Evolutionary conservation across 2,329 filamentous ascomycete species (phyloP), one percentile per base, ranked within the genome.

Genomic region (Dactylellina leptospora): DNA sequence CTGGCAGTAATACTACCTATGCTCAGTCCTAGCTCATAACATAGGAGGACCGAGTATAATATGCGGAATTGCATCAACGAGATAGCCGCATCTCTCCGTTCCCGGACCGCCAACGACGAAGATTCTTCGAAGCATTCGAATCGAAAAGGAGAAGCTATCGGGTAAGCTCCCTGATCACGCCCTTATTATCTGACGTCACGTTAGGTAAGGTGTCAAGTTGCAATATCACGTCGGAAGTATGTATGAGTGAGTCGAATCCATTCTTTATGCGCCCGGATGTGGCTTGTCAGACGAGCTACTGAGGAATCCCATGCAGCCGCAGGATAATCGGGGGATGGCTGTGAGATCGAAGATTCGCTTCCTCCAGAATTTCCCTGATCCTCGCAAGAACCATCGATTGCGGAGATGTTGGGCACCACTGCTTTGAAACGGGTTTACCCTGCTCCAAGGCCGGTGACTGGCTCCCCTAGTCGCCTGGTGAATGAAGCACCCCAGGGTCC

Each of bases 341-440:
- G 48, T n/a, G 38, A 13, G 58, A 71, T 71, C 66, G 51, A 71
- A 59, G 59, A 63, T 71, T 71, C 58, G 56, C 42, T 61, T 55
- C 23, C 55, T 27, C 38, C 45, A 38, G 58, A 25, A 28, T 55
- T 59, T 53, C 27, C 33, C 53, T 71, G 58, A 71, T 71, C 58
- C 53, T 58, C 59, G 53, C 59, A 36, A 13, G 50, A 72, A 63
- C 23, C 59, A 13, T 56, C 68, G 59, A 64, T 72, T 64, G 68
- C 38, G 59, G 59, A 54, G 53, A 60, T 22, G n/a, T n/a, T n/a
- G n/a, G n/a, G n/a, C n/a, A n/a, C n/a, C n/a, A n/a, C n/a, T n/a
- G n/a, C n/a, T n/a, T 6, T 51, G 38, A 51, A 63, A 54, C 48
- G 48, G 59, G 59, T 58, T 51, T 53, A 45, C 40, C 40, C 16